Conservation (phyloP, 139 green algal species). For the Spirogloea muscicola region DNA sequence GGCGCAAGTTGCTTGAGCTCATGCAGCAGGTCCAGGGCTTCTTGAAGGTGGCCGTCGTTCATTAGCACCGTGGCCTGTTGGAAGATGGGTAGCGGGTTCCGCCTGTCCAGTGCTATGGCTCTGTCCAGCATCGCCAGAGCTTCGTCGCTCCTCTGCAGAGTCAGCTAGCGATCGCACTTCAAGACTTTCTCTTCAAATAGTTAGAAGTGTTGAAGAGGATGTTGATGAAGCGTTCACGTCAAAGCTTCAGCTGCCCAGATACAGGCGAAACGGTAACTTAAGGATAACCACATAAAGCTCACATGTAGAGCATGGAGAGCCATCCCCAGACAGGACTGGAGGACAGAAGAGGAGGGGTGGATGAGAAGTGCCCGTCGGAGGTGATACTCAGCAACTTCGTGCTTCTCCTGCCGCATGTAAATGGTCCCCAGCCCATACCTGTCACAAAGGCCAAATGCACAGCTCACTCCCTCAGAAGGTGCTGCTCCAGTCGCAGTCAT, state of each 20-base stretch:
- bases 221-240: background rate
- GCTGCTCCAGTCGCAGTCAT: too few relatives aligned
- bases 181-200: background rate
- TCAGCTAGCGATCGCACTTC: background rate
- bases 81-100: conserved; percentile 89
- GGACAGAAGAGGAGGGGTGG: conserved; percentile 76
- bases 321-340: conserved; percentile 87
- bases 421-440: conserved; percentile 90
- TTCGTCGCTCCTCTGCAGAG: conserved; percentile 51
- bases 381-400: conserved; percentile 79
- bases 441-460: background rate
- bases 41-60: conserved; percentile 53
- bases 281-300: background rate
- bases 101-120: conserved; percentile 71
- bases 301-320: conserved; percentile 66
- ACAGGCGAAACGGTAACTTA: background rate
- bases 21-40: conserved; percentile 71
- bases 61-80: conserved; percentile 79
- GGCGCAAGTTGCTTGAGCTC: conserved; percentile 72
- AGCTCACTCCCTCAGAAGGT: too few relatives aligned
- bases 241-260: background rate
- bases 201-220: background rate
- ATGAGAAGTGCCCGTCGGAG: conserved; percentile 71
- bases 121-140: conserved; percentile 69
- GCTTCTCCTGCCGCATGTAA: conserved; percentile 89